Conservation (phyloP, 2,329 filamentous ascomycete genomes). For the Blastomyces parvus region DNA sequence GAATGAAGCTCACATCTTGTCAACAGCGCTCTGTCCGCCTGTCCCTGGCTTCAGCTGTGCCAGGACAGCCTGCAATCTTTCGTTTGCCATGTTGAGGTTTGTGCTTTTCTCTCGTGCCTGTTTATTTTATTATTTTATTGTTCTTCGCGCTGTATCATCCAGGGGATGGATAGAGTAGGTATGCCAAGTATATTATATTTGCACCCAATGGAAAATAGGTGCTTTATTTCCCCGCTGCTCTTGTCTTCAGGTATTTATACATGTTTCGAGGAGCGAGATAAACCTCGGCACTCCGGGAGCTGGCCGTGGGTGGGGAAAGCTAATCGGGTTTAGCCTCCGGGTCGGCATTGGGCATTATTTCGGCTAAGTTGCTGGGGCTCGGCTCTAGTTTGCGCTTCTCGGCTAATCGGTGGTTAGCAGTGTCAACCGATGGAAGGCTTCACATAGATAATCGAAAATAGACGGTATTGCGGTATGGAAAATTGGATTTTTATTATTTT, state of each 20-base stretch:
- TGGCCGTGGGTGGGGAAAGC: not conserved
- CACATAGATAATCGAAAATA: no score
- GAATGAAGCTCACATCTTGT: slow-evolving; percentile 14
- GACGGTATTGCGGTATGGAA: not conserved
- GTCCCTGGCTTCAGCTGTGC: slow-evolving; percentile 17
- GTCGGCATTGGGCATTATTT: not conserved
- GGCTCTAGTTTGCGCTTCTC: not conserved
- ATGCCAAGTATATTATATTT: not conserved
- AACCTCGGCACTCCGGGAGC: slow-evolving; percentile 4
- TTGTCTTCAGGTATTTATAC: not conserved
- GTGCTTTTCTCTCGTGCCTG: not conserved
- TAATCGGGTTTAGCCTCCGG: not conserved
- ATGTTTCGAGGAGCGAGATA: not conserved
- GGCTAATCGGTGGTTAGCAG: not conserved
- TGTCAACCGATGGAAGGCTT: no score
- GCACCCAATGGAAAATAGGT: not conserved
- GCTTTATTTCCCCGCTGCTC: not conserved
- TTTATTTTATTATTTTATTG: not conserved
- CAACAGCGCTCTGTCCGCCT: slow-evolving; percentile 15
- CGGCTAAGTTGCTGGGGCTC: not conserved
- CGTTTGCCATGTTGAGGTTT: slow-evolving; percentile 15
- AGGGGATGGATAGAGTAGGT: not conserved
- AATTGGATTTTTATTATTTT: not conserved
- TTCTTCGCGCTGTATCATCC: not conserved
- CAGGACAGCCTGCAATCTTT: slow-evolving; percentile 16